Evolutionary conservation across 805 yeast genomes (phyloP).

Genomic region (Saturnispora halmiae): DNA sequence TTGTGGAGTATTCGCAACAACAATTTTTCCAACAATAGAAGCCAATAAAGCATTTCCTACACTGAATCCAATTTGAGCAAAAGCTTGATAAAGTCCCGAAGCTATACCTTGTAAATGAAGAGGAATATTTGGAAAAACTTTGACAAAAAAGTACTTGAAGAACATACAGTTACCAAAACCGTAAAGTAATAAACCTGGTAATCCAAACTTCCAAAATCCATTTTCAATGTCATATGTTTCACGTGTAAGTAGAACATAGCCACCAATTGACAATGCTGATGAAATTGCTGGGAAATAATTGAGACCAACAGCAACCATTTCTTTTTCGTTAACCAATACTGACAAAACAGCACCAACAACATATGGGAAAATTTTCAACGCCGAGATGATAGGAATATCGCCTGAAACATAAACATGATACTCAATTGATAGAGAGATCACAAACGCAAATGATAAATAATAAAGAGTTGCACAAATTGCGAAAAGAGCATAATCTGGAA

Average conservation of each 20-base stretch:
- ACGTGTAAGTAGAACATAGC: slow-evolving; percentile 17
- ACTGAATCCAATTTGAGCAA: slow-evolving; percentile 15
- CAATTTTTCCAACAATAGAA: slow-evolving; percentile 13
- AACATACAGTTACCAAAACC: slow-evolving; percentile 24
- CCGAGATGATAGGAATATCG: slow-evolving; percentile 28
- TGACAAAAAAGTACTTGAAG: slow-evolving; percentile 28
- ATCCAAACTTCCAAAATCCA: slow-evolving; percentile 21
- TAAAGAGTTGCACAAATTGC: slow-evolving; percentile 11
- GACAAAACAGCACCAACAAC: slow-evolving; percentile 24
- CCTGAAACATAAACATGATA: slow-evolving; percentile 24
- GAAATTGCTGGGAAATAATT: slow-evolving; percentile 14
- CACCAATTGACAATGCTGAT: slow-evolving; percentile 11
- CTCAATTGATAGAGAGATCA: slow-evolving; percentile 11
- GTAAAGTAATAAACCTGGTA: slow-evolving; percentile 19
- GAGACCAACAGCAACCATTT: slow-evolving; percentile 18
- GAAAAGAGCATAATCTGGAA: slow-evolving; percentile 18
- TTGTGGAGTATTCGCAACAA: slow-evolving; percentile 1
- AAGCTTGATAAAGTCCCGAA: slow-evolving; percentile 15
- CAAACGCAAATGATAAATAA: slow-evolving; percentile 10
- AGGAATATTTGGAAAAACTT: slow-evolving; percentile 21
- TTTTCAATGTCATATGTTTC: slow-evolving; percentile 13
- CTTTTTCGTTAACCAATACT: slow-evolving; percentile 21
- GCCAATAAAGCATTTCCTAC: slow-evolving; percentile 16
- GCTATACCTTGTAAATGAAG: slow-evolving; percentile 17
- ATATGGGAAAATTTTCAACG: slow-evolving; percentile 30